Evolutionary conservation across 169 alveolate genomes (phyloP).

Genomic region (Miamiensis avidus): DNA sequence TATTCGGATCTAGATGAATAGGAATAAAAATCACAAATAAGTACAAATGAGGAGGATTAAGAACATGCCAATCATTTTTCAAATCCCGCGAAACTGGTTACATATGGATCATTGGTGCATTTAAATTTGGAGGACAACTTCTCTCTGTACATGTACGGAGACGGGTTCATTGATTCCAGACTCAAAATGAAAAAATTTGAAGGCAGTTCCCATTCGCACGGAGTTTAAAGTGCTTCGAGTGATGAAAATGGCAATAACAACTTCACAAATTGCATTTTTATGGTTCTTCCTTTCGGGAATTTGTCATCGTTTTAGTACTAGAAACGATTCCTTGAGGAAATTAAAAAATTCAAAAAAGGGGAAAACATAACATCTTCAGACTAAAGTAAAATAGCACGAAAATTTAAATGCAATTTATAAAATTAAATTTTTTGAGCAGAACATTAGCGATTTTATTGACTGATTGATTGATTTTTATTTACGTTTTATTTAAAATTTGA

Average conservation of each 20-base stretch:
- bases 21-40: no score
- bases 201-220: no score
- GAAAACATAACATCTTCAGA: neutral
- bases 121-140: slow-evolving; percentile 32
- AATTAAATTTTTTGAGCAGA: neutral
- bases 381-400: slow-evolving; percentile 2
- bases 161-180: slow-evolving; percentile 40
- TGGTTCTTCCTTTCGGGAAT: slow-evolving; percentile 40
- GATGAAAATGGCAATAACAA: slow-evolving; percentile 24
- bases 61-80: neutral
- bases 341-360: slow-evolving; percentile 13
- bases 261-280: slow-evolving; percentile 42
- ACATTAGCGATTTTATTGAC: neutral
- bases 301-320: slow-evolving; percentile 24
- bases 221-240: neutral
- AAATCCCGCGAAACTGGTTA: slow-evolving; percentile 34
- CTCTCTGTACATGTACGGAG: slow-evolving; percentile 40
- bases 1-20: no score
- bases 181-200: slow-evolving; percentile 38
- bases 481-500: neutral
- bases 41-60: slow-evolving; percentile 38
- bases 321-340: slow-evolving; percentile 2
- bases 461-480: neutral
- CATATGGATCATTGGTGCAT: slow-evolving; percentile 41
- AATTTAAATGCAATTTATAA: slow-evolving; percentile 19